A percentile compares a stretch with the other conserved stretches of the same genome.
Evolutionary conservation across 768 basidiomycete species (phyloP).

Genomic region (Mycena galopus): DNA sequence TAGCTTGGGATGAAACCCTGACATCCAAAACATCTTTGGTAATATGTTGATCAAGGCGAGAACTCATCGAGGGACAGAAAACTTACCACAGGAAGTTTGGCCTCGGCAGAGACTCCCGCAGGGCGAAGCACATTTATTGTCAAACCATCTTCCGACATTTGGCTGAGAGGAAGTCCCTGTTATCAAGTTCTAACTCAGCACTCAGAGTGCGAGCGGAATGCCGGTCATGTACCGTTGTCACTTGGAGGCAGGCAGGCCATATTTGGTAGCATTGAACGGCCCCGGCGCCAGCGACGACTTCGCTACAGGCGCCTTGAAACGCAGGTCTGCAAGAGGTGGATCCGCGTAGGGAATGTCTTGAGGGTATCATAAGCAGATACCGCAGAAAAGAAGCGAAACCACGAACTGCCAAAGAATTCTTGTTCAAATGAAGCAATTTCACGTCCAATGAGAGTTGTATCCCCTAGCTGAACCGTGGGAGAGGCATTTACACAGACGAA

Average conservation of each 20-base stretch:
- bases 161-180: constrained; percentile 2
- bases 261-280: not conserved
- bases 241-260: not conserved
- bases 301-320: not conserved
- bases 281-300: not conserved
- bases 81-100: constrained; percentile 6
- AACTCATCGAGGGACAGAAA: not conserved
- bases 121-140: constrained; percentile 5
- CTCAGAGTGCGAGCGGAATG: not conserved
- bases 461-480: not conserved
- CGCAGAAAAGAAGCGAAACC: not conserved
- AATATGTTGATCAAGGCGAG: not conserved
- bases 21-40: constrained; percentile 17
- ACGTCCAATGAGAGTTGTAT: constrained; percentile 4
- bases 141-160: constrained; percentile 20
- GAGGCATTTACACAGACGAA: not conserved
- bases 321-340: not conserved
- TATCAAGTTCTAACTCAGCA: not conserved
- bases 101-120: not conserved
- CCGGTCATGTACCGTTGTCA: not conserved
- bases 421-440: too few species aligned
- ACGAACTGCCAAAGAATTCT: not conserved
- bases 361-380: not conserved
- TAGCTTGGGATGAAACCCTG: not conserved
- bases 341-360: not conserved